phyloP scores from a whole-genome alignment of 1,284 basidiomycete genomes.

The Tilletiaria anomala region DNA sequence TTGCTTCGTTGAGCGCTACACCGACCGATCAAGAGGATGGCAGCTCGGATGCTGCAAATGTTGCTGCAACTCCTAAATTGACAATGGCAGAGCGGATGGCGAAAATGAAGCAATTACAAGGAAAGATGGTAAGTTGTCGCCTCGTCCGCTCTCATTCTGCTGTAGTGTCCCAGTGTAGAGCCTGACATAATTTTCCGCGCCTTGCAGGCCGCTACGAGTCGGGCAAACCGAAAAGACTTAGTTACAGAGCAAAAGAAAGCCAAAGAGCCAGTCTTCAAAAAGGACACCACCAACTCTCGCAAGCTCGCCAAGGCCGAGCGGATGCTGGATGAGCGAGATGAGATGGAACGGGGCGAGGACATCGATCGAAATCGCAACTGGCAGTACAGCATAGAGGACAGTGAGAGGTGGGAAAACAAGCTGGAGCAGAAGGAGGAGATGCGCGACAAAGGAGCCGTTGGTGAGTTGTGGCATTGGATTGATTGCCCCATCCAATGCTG shows the following conservation, averaged over 20 bases:
- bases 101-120: slow-evolving; percentile 59
- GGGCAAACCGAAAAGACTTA: slow-evolving; percentile 21
- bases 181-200: neutral
- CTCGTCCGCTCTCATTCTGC: neutral
- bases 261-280: neutral
- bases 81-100: slow-evolving; percentile 60
- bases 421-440: slow-evolving; percentile 56
- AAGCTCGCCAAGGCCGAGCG: slow-evolving; percentile 54
- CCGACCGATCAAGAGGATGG: too few relatives aligned
- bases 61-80: too few relatives aligned
- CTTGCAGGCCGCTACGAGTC: slow-evolving; percentile 14
- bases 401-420: slow-evolving; percentile 85
- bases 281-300: slow-evolving; percentile 6
- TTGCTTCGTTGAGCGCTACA: too few relatives aligned
- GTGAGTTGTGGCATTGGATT: slow-evolving; percentile 40
- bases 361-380: slow-evolving; percentile 66
- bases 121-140: slow-evolving; percentile 55
- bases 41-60: too few relatives aligned
- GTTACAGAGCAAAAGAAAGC: slow-evolving; percentile 8
- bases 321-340: slow-evolving; percentile 71
- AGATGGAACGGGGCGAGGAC: slow-evolving; percentile 65
- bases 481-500: neutral
- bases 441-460: slow-evolving; percentile 66
- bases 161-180: neutral
- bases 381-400: slow-evolving; percentile 87